phyloP scores from a whole-genome alignment of 257 asterid genomes.

The Avicennia marina region DNA sequence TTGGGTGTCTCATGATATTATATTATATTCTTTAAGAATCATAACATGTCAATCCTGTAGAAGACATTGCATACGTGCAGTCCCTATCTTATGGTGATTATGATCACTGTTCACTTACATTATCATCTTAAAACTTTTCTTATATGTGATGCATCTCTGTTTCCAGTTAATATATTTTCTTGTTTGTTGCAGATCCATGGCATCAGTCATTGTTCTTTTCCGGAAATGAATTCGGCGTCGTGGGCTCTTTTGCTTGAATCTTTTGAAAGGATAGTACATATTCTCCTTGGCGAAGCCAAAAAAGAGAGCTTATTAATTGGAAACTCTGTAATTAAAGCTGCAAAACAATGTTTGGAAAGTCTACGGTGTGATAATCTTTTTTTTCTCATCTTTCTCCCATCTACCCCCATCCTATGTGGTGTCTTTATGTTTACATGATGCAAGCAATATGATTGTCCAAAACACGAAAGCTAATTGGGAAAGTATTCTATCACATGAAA shows the following conservation, averaged over 20 bases:
- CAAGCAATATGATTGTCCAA: neutral
- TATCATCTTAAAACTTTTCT: constrained; percentile 1
- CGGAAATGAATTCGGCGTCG: constrained; percentile 49
- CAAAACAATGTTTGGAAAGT: constrained; percentile 61
- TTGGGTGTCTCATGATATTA: no score
- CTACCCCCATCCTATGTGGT: neutral
- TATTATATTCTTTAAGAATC: no score
- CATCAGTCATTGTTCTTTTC: constrained; percentile 36
- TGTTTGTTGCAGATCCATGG: constrained; percentile 48
- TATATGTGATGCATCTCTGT: constrained; percentile 2
- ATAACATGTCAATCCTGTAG: no score
- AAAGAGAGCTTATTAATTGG: constrained; percentile 23
- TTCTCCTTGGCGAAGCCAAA: constrained; percentile 36
- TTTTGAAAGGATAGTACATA: constrained; percentile 40
- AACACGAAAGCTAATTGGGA: constrained; percentile 6
- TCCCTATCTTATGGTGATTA: neutral
- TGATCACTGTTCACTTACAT: neutral
- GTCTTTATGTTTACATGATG: constrained; percentile 15
- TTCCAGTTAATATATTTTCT: constrained; percentile 10
- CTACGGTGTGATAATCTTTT: constrained; percentile 43
- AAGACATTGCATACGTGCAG: no score
- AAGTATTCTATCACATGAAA: neutral
- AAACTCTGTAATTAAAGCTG: constrained; percentile 42
- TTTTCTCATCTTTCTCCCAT: constrained; percentile 3
- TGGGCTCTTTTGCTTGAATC: constrained; percentile 55